Base-by-base conservation (phyloP, 2,329 filamentous ascomycete species). In the Botrytis medusae region DNA sequence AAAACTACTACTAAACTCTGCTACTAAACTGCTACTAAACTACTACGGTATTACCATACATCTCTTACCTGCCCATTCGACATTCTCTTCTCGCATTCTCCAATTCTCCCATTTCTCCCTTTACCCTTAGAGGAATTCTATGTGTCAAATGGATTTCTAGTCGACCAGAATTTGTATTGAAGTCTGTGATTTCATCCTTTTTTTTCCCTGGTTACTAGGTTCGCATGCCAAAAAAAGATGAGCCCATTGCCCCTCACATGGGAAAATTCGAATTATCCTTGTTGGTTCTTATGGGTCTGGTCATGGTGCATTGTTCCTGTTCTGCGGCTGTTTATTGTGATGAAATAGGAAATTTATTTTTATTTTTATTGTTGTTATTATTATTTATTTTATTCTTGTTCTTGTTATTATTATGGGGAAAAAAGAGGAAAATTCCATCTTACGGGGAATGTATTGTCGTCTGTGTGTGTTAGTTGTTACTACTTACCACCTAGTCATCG, bases 131-230 rank as follows among this genome's bases (percentile, higher is more conserved):
- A 32, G 64, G 64, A 32, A 68, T 68, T 54, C 29, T 57, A 68
- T 68, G 48, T 57, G 64, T 42, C 64, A 68, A 29, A 29, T 40
- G 48, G 22, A 51, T n/a, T n/a, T 67, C 46, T 40, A 54, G 46
- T 67, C 44, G 14, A 40, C 46, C 64, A 40, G 34, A 65, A 18
- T 63, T 5, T 63, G 60, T 42, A 20, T 5, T 63, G 60, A 42
- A 20, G 60, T 62, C 37, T 40, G 57, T 60, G 59, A 61, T 61
- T 16, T 34, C 22, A 61, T 54, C 2, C 2, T 42, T 42, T 42
- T n/a, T 40, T 57, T 61, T 61, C 32, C 59, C 59, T 61, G 34
- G 32, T 40, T 40, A 62, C 34, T 9, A 37, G 37, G 37, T 40
- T 37, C 32, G 12, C 54, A 20, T n/a, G 25, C 29, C 54, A 40